These are phyloP conservation scores for Geotrichum candidum DNA, from an alignment of 1,139 yeast genomes.

Conservation along the genomic window DNA sequence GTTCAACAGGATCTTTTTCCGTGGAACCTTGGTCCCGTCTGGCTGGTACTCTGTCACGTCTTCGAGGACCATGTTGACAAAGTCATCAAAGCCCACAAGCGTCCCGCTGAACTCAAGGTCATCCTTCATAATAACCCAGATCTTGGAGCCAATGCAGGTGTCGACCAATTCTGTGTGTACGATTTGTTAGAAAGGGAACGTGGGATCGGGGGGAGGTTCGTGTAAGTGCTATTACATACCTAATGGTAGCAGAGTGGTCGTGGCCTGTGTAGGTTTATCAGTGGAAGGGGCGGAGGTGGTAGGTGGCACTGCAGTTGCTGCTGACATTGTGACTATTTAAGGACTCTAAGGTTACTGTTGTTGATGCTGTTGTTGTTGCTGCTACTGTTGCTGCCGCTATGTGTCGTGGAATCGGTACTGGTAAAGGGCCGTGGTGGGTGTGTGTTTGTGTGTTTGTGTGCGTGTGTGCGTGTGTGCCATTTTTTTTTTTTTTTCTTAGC, in stretches of 20 bases:
- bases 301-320: neutral
- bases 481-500: neutral
- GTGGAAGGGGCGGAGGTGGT: neutral
- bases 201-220: conserved; percentile 13
- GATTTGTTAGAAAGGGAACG: conserved; percentile 45
- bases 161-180: conserved; percentile 68
- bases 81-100: conserved; percentile 88
- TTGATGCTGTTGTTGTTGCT: neutral
- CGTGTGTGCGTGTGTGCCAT: too few species aligned
- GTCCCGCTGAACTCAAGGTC: conserved; percentile 76
- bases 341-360: neutral
- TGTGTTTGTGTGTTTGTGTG: neutral
- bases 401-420: neutral
- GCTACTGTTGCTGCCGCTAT: too few species aligned
- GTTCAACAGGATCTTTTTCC: conserved; percentile 69
- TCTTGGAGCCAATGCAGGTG: conserved; percentile 72
- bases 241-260: conserved; percentile 12
- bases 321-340: neutral
- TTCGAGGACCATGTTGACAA: conserved; percentile 84
- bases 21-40: conserved; percentile 41
- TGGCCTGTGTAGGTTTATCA: neutral
- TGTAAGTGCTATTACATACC: conserved; percentile 7
- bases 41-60: conserved; percentile 62
- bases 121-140: conserved; percentile 72
- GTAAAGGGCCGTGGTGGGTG: neutral